Evolutionary conservation across 2,329 filamentous ascomycete genomes (phyloP).

Genomic region (Penicillium vulpinum): DNA sequence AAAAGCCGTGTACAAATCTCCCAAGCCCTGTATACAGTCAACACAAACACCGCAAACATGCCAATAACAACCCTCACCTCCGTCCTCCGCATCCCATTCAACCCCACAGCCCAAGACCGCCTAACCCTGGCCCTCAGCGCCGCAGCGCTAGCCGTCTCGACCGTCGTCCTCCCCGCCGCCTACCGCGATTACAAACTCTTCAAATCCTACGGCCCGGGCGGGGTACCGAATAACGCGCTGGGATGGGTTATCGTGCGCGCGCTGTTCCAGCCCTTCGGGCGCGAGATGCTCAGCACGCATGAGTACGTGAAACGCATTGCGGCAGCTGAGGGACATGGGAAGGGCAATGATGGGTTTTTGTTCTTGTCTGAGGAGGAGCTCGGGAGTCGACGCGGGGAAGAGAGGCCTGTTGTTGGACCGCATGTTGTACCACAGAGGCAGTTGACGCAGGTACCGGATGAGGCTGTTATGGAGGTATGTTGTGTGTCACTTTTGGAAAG

Average conservation of each 20-base stretch:
- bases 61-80: constrained; percentile 3
- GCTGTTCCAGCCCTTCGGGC: constrained; percentile 26
- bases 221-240: constrained; percentile 36
- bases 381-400: constrained; percentile 11
- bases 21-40: not conserved
- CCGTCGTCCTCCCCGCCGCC: constrained; percentile 21
- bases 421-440: constrained; percentile 36
- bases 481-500: not conserved
- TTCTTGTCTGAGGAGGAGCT: constrained; percentile 20
- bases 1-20: not conserved
- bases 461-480: constrained; percentile 28
- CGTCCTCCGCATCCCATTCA: constrained; percentile 10
- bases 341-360: constrained; percentile 21
- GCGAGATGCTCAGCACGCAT: constrained; percentile 32
- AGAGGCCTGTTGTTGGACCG: constrained; percentile 27
- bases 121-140: constrained; percentile 20
- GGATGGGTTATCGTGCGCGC: constrained; percentile 35
- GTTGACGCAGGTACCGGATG: constrained; percentile 25
- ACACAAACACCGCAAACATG: constrained; percentile 1
- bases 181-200: constrained; percentile 41
- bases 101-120: constrained; percentile 8
- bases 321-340: constrained; percentile 25
- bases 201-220: constrained; percentile 39
- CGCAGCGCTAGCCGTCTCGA: constrained; percentile 14
- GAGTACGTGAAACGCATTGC: constrained; percentile 27